A percentile compares a stretch with the other conserved stretches of the same genome.
These are phyloP conservation scores for Hypsizygus marmoreus DNA, from an alignment of 768 basidiomycete species.

Conservation along the genomic window DNA sequence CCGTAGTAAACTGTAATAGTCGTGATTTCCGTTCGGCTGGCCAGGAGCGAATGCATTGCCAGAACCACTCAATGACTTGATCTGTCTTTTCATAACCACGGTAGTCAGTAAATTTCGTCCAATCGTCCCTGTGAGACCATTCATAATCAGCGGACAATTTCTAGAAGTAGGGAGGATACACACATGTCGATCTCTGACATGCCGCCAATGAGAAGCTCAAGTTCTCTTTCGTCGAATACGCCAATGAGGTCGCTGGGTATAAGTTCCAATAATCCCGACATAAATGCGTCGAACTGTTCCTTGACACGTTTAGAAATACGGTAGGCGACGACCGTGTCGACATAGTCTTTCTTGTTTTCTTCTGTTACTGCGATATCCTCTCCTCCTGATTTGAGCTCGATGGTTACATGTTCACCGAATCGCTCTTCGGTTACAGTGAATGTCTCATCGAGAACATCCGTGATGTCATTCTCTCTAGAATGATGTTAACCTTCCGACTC, in stretches of 20 bases:
- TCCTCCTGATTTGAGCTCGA: conserved; percentile 68
- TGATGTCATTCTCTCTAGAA: conserved; percentile 72
- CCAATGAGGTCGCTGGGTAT: conserved; percentile 82
- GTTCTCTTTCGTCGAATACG: conserved; percentile 89
- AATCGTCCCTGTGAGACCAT: conserved; percentile 65
- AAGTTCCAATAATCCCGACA: conserved; percentile 82
- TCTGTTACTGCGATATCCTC: conserved; percentile 65
- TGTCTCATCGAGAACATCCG: conserved; percentile 71
- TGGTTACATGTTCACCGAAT: conserved; percentile 70
- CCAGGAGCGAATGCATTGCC: conserved; percentile 91
- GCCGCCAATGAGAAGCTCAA: conserved; percentile 88
- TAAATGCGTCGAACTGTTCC: conserved; percentile 84
- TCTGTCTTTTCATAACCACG: conserved; percentile 85
- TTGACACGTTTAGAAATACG: conserved; percentile 80
- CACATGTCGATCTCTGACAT: conserved; percentile 91
- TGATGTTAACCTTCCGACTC: not conserved
- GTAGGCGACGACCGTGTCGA: conserved; percentile 77
- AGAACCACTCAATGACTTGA: conserved; percentile 94
- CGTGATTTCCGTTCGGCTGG: conserved; percentile 87
- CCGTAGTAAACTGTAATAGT: conserved; percentile 86
- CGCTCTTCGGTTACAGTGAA: conserved; percentile 73
- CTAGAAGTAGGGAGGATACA: conserved; percentile 22
- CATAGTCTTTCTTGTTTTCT: conserved; percentile 78
- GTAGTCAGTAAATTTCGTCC: conserved; percentile 94
- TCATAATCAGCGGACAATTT: conserved; percentile 4